A percentile compares a stretch with the other conserved stretches of the same genome.
phyloP scores from a whole-genome alignment of 306 rosid genomes.

The Notholithocarpus densiflorus region DNA sequence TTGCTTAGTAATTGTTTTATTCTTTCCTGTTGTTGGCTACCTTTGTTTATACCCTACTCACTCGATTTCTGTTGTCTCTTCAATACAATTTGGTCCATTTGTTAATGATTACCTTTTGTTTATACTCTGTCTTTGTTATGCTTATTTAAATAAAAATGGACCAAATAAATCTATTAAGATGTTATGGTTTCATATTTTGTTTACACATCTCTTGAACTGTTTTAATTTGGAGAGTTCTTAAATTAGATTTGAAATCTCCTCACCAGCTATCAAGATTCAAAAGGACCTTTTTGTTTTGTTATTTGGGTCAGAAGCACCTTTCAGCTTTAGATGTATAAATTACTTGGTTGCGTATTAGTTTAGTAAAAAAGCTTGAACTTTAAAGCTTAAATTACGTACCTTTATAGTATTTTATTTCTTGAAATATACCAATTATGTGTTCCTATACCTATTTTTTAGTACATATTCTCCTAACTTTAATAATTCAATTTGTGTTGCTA shows the following conservation, averaged over 20 bases:
- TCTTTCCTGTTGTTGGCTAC: background rate
- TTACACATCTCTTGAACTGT: slow-evolving; percentile 2
- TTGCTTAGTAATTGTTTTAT: slow-evolving; percentile 1
- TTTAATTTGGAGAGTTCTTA: background rate
- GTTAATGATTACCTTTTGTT: no score
- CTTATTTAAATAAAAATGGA: background rate
- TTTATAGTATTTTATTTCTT: no score
- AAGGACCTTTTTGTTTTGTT: background rate
- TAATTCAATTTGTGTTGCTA: no score
- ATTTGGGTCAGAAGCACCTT: background rate
- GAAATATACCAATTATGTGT: no score
- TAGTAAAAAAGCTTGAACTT: background rate
- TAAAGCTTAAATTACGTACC: background rate
- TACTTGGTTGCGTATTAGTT: background rate
- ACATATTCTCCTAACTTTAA: no score
- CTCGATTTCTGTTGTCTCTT: background rate
- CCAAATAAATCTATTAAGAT: background rate
- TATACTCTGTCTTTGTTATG: background rate
- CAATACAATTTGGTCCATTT: background rate
- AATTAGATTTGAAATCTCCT: background rate
- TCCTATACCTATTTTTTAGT: no score
- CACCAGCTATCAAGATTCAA: background rate
- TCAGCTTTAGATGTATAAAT: background rate
- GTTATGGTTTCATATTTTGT: background rate
- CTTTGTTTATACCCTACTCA: background rate